Conservation (phyloP, 1,139 yeast genomes). For the Pichia sp. region DNA sequence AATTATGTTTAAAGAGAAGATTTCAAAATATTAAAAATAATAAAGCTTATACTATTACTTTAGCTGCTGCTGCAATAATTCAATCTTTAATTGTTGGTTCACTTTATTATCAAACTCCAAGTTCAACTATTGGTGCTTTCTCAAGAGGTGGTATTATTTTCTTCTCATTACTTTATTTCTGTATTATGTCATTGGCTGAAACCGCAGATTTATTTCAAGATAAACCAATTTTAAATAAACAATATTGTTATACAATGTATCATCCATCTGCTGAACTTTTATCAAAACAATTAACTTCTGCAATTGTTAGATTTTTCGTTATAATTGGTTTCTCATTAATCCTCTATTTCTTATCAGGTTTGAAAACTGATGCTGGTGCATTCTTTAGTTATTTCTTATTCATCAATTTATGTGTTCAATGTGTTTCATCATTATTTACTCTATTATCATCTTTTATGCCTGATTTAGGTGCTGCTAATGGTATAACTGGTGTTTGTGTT, state of each 20-base stretch:
- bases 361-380: slow-evolving; percentile 36
- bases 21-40: slow-evolving; percentile 43
- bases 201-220: slow-evolving; percentile 36
- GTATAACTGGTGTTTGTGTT: slow-evolving; percentile 42
- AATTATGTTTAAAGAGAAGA: slow-evolving; percentile 39
- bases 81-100: slow-evolving; percentile 37
- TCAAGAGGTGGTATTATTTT: slow-evolving; percentile 35
- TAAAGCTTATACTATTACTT: slow-evolving; percentile 38
- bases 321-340: slow-evolving; percentile 33
- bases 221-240: slow-evolving; percentile 39
- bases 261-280: slow-evolving; percentile 41
- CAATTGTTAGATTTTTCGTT: slow-evolving; percentile 33
- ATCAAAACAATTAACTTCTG: slow-evolving; percentile 34
- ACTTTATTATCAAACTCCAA: slow-evolving; percentile 31
- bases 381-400: slow-evolving; percentile 37
- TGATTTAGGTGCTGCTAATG: slow-evolving; percentile 42
- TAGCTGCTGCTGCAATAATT: slow-evolving; percentile 39
- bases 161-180: slow-evolving; percentile 37
- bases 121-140: slow-evolving; percentile 32
- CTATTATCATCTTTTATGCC: slow-evolving; percentile 42
- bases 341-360: slow-evolving; percentile 36
- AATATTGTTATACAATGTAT: slow-evolving; percentile 36
- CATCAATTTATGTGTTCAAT: slow-evolving; percentile 34
- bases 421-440: slow-evolving; percentile 39
- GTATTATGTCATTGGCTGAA: slow-evolving; percentile 37